Evolutionary conservation across 2,329 filamentous ascomycete species (phyloP).

Genomic region (Colletotrichum sp.): DNA sequence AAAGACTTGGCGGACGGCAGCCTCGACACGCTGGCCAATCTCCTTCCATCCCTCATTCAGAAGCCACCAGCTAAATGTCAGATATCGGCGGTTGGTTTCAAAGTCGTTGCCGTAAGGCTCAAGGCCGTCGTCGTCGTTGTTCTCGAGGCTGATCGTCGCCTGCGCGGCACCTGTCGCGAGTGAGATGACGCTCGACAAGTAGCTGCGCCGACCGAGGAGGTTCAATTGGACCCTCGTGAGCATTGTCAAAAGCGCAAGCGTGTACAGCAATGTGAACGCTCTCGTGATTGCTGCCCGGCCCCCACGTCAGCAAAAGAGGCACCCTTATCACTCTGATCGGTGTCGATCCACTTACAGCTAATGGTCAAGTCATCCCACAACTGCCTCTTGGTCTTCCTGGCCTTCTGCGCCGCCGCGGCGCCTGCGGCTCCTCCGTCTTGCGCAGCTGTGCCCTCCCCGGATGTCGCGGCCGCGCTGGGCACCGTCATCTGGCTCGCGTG

Average conservation of each 20-base stretch:
- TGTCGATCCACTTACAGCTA: conserved; percentile 67
- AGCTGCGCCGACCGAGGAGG: conserved; percentile 91
- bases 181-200: conserved; percentile 93
- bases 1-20: conserved; percentile 89
- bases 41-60: conserved; percentile 89
- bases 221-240: conserved; percentile 96
- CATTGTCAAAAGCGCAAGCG: conserved; percentile 84
- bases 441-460: conserved; percentile 23
- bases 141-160: conserved; percentile 86
- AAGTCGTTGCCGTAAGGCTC: conserved; percentile 92
- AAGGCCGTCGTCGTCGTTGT: conserved; percentile 86
- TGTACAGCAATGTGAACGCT: conserved; percentile 91
- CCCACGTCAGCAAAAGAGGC: background rate
- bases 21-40: conserved; percentile 79
- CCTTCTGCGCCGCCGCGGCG: conserved; percentile 48
- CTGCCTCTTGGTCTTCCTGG: conserved; percentile 82
- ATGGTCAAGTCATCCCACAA: conserved; percentile 98
- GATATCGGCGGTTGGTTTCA: conserved; percentile 91
- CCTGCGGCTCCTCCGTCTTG: conserved; percentile 20
- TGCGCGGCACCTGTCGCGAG: conserved; percentile 78
- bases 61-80: conserved; percentile 98
- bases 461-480: conserved; percentile 52
- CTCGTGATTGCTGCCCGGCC: conserved; percentile 76
- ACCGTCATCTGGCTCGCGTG: conserved; percentile 79
- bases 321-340: background rate